These are phyloP conservation scores for Triticum timopheevii DNA, from an alignment of 176 grass and related monocot species.

Conservation along the genomic window DNA sequence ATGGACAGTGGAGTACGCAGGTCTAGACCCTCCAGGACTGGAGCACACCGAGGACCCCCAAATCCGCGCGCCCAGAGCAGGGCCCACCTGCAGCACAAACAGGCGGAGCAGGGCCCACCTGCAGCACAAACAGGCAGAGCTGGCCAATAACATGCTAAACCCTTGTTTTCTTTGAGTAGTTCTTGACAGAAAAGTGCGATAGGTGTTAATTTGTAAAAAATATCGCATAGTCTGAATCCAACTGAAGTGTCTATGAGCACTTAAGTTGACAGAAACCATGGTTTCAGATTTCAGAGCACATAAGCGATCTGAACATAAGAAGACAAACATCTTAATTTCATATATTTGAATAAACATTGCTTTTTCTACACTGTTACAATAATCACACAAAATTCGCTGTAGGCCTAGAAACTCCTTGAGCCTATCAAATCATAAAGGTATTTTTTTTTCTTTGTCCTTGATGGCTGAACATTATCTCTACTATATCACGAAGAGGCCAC, in stretches of 20 bases:
- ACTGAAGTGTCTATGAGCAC: neutral
- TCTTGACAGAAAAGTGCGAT: neutral
- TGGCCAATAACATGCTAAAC: neutral
- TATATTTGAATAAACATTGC: conserved; percentile 13
- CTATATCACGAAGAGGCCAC: conserved; percentile 40
- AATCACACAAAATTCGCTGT: conserved; percentile 26
- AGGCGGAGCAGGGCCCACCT: too few species aligned
- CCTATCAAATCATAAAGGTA: neutral
- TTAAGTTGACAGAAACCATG: neutral
- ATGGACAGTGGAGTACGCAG: too few species aligned
- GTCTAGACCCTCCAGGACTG: too few species aligned
- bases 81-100: too few species aligned
- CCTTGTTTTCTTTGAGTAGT: neutral
- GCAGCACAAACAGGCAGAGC: too few species aligned
- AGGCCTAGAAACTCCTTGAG: conserved; percentile 15
- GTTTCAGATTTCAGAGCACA: neutral
- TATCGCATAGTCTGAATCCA: neutral
- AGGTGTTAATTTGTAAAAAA: neutral
- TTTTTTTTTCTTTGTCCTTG: conserved; percentile 9
- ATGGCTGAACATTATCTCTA: conserved; percentile 24
- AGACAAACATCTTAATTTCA: neutral
- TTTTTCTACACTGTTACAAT: conserved; percentile 15
- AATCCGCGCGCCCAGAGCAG: too few species aligned
- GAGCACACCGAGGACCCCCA: too few species aligned
- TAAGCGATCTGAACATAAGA: neutral